Evolutionary conservation across 2,329 filamentous ascomycete genomes (phyloP), one percentile per base, ranked within the genome.

Genomic region (Calonectria hawksworthii): DNA sequence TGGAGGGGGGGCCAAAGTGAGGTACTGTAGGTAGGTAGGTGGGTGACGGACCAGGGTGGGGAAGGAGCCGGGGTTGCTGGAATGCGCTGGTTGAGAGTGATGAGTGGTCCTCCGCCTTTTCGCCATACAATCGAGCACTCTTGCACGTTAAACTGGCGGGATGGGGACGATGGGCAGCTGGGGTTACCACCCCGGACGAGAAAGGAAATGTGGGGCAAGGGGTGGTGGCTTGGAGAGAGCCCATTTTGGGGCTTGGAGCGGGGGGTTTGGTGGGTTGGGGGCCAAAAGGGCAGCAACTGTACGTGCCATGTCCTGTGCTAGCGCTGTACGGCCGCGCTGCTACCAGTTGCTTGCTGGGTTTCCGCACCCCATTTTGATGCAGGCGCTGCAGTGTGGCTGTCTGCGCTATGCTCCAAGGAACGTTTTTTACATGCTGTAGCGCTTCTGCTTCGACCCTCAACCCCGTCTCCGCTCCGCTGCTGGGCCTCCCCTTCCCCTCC

Each of bases 81-180:
- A 21, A 21, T 36, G 30, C 11, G 52, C 30, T 59, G 54, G 30
- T 71, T 38, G 44, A 70, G 41, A 47, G 50, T 59, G 54, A 72
- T 67, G 41, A 47, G 50, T 65, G 59, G 74, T 67, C 79, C 75
- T 80, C 79, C 79, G 79, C 79, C 79, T 80, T 80, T 80, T 80
- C 79, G 54, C 68, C 79, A 80, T 74, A 72, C 70, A 74, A 79
- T 75, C 74, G 52, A 52, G 64, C 71, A 70, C 75, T 78, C 75
- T 68, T 69, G 50, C 76, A 80, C 76, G 73, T 79, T 80, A 70
- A 80, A 80, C 73, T 78, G 79, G 79, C 79, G 79, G 79, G 78
- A 74, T 75, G 64, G 50, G 76, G 64, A 76, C 77, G 52, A 41
- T 61, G 36, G 2, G 28, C 74, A 65, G 59, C 54, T 75, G 71